These are phyloP conservation scores for Pachyrhizus erosus DNA, from an alignment of 306 rosid species.

Conservation along the genomic window DNA sequence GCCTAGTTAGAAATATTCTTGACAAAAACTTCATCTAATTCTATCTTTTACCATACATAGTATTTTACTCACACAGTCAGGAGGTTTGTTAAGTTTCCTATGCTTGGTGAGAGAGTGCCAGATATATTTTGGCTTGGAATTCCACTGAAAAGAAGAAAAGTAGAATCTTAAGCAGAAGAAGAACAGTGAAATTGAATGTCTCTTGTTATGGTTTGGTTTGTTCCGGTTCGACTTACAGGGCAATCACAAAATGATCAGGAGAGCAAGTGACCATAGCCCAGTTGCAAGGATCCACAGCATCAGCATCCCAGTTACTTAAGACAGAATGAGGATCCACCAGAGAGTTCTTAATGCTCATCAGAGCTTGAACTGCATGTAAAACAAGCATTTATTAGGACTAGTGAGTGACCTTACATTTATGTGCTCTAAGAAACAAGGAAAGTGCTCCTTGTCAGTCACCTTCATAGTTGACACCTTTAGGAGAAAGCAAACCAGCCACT, in stretches of 20 bases:
- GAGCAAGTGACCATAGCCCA: constrained; percentile 93
- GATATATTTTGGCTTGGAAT: constrained; percentile 84
- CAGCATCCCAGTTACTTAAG: constrained; percentile 74
- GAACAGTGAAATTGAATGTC: background rate
- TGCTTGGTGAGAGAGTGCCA: constrained; percentile 84
- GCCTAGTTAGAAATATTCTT: constrained; percentile 3
- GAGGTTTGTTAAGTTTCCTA: constrained; percentile 83
- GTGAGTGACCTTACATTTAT: background rate
- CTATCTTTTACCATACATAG: background rate
- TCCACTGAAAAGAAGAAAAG: constrained; percentile 54
- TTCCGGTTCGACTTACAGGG: constrained; percentile 61
- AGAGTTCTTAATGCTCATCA: constrained; percentile 60
- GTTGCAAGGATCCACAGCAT: constrained; percentile 94
- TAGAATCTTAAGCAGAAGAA: constrained; percentile 27
- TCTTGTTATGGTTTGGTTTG: constrained; percentile 13
- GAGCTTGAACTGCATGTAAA: constrained; percentile 69
- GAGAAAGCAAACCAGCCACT: constrained; percentile 63
- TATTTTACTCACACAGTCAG: constrained; percentile 67
- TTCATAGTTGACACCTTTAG: constrained; percentile 91
- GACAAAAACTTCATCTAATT: background rate
- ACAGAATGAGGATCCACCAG: constrained; percentile 70
- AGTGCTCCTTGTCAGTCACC: constrained; percentile 55
- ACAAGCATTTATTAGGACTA: background rate
- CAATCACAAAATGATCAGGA: constrained; percentile 63
- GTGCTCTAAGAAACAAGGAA: constrained; percentile 5